phyloP scores from a whole-genome alignment of 345 rosid genomes.

The Melastoma malabathricum region DNA sequence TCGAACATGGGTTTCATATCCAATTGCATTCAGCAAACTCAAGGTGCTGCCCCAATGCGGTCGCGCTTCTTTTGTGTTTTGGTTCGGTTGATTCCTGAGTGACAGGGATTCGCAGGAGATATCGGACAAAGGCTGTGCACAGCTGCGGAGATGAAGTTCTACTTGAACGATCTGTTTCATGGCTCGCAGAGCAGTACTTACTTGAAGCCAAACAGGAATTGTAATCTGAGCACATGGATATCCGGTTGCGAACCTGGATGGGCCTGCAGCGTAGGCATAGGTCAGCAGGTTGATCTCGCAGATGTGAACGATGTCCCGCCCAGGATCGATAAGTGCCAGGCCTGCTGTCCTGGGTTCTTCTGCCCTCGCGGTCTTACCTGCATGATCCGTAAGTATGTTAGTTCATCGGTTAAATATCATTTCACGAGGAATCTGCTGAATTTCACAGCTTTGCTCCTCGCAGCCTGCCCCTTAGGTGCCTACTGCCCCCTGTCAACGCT shows the following conservation, averaged over 20 bases:
- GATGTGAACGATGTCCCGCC: conserved; percentile 44
- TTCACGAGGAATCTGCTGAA: no score
- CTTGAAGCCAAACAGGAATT: conserved; percentile 58
- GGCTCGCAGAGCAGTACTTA: conserved; percentile 15
- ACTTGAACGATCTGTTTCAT: conserved; percentile 39
- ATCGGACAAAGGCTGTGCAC: conserved; percentile 45
- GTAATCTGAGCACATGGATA: conserved; percentile 75
- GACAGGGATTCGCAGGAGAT: conserved; percentile 37
- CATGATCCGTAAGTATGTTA: conserved; percentile 72
- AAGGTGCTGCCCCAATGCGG: conserved; percentile 24
- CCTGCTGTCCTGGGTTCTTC: conserved; percentile 89
- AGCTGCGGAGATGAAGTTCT: conserved; percentile 66
- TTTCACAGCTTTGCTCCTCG: neutral
- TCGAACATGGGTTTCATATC: conserved; percentile 58
- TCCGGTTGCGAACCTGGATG: conserved; percentile 98
- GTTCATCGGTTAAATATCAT: neutral
- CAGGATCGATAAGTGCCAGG: conserved; percentile 46
- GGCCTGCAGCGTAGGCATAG: conserved; percentile 54
- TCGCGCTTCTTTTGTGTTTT: neutral
- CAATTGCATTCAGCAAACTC: conserved; percentile 41
- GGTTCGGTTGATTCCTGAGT: no score
- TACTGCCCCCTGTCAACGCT: conserved; percentile 48
- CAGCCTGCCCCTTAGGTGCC: conserved; percentile 69
- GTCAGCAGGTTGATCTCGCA: conserved; percentile 32
- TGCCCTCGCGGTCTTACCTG: conserved; percentile 87